Conservation (phyloP, 331 rosid genomes). For the Rosa hybrid region DNA sequence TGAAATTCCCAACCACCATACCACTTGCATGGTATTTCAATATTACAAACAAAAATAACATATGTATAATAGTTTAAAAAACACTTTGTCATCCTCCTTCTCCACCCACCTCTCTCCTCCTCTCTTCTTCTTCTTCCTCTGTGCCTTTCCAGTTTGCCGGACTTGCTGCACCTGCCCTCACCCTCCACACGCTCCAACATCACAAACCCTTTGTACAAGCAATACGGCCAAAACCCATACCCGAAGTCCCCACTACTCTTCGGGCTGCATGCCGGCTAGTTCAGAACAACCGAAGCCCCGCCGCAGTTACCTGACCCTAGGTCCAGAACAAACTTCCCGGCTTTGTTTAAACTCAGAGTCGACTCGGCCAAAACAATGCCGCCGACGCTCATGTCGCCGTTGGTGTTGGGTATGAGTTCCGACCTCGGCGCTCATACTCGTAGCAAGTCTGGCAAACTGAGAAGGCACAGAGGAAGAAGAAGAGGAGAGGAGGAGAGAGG, state of each 20-base stretch:
- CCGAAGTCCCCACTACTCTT: slow-evolving; percentile 39
- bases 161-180: slow-evolving; percentile 53
- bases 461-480: too few species aligned
- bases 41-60: too few species aligned
- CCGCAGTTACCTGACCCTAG: slow-evolving; percentile 16
- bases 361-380: slow-evolving; percentile 42
- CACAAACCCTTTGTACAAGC: slow-evolving; percentile 66
- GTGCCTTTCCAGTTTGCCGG: too few species aligned
- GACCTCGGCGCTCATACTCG: too few species aligned
- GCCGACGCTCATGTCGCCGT: slow-evolving; percentile 31
- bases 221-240: slow-evolving; percentile 35
- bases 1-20: too few species aligned
- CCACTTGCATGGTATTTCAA: too few species aligned
- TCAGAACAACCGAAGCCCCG: slow-evolving; percentile 16
- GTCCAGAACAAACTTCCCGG: slow-evolving; percentile 36
- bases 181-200: slow-evolving; percentile 91
- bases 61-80: too few species aligned
- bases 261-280: slow-evolving; percentile 41
- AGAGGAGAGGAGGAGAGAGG: too few species aligned
- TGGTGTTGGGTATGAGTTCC: slow-evolving; percentile 56
- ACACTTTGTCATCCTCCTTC: too few species aligned
- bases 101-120: too few species aligned
- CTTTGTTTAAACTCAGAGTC: slow-evolving; percentile 23
- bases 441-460: too few species aligned
- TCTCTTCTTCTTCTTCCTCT: too few species aligned